Evolutionary conservation across 2,329 filamentous ascomycete genomes (phyloP).

Genomic region (Cladobotryum protrusum): DNA sequence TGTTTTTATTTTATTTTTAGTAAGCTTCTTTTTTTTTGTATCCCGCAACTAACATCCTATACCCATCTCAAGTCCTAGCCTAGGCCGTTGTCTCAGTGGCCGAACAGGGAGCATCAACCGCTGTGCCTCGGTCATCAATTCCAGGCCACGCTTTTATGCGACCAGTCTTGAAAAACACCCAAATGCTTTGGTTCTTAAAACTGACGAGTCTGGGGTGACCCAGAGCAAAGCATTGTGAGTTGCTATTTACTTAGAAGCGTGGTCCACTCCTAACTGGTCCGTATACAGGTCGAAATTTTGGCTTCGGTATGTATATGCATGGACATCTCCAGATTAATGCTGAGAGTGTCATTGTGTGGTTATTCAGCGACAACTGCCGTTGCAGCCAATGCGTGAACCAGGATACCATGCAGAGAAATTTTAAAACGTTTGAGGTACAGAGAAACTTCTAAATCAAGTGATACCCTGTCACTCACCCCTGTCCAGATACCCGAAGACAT

Average conservation of each 20-base stretch:
- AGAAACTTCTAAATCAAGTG: neutral
- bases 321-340: neutral
- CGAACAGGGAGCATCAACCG: slow-evolving; percentile 6
- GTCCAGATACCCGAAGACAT: slow-evolving; percentile 28
- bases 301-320: slow-evolving; percentile 16
- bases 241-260: neutral
- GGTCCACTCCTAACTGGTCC: neutral
- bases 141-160: slow-evolving; percentile 8
- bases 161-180: slow-evolving; percentile 11
- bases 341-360: neutral
- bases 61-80: neutral
- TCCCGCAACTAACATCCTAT: neutral
- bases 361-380: slow-evolving; percentile 37
- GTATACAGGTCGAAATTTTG: slow-evolving; percentile 15
- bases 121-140: slow-evolving; percentile 1
- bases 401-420: slow-evolving; percentile 36
- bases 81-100: slow-evolving; percentile 4
- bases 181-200: slow-evolving; percentile 10
- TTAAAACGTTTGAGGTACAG: slow-evolving; percentile 34
- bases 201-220: neutral
- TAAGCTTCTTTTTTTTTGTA: neutral
- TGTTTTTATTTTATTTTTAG: neutral
- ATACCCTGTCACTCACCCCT: neutral
- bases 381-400: slow-evolving; percentile 36
- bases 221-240: slow-evolving; percentile 10